These are phyloP conservation scores for Auricularia sp. DNA, from an alignment of 768 basidiomycete genomes.

Conservation along the genomic window DNA sequence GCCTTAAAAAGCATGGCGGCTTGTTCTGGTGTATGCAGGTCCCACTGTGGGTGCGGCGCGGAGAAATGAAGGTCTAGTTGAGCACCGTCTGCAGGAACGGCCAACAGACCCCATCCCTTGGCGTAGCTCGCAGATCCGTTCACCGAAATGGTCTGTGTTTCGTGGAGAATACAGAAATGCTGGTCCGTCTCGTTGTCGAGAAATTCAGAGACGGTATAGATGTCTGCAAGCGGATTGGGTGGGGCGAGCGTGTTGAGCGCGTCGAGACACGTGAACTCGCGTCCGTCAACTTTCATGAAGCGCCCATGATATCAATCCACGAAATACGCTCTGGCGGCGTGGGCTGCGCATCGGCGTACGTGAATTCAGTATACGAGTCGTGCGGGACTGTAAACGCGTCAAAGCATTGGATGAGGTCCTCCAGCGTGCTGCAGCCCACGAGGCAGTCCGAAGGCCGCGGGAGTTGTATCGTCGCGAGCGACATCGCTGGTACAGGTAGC, in stretches of 20 bases:
- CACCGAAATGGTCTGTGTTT: neutral
- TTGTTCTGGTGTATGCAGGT: neutral
- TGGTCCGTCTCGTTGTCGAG: neutral
- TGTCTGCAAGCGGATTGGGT: neutral
- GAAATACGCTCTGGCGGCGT: no score
- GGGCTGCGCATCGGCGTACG: no score
- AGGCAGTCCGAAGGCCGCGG: neutral
- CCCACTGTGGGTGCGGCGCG: neutral
- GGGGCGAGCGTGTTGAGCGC: neutral
- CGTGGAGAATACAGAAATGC: neutral
- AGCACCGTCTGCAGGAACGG: neutral
- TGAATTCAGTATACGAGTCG: neutral
- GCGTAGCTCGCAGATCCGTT: neutral
- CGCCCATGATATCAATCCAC: neutral
- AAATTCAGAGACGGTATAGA: neutral
- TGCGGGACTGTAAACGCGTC: neutral
- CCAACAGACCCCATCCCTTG: neutral
- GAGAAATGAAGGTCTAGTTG: neutral
- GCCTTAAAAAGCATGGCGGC: neutral
- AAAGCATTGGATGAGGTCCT: neutral
- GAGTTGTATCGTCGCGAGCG: neutral
- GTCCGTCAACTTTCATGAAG: neutral
- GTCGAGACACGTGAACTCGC: neutral
- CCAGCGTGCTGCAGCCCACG: neutral
- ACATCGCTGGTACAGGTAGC: neutral